Base-by-base conservation (phyloP, 495 filamentous ascomycete genomes). In the Xylaria palmicola region DNA sequence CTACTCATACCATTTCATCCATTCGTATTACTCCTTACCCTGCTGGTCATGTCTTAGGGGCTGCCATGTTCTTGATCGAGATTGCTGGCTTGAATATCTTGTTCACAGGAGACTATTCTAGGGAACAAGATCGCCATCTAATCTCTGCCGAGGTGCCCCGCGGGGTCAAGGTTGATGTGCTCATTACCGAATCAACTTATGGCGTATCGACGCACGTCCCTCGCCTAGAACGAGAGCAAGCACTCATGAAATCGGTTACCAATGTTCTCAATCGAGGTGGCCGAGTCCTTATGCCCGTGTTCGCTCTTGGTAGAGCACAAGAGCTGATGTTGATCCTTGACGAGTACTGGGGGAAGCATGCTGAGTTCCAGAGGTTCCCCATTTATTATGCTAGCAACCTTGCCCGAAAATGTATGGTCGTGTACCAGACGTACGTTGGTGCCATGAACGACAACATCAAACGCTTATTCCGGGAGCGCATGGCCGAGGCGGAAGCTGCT, bases 391-490 rank as follows among this genome's bases (percentile, higher is more conserved):
- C 94, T 50, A 91, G 88, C 62, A 96, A 93, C 69, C 82, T 97
- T 48, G 94, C 94, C 1, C 79, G 93, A 63, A 94, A 96, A 73
- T 98, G 94, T 71, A 98, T 98, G 94, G 84, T 96, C 17, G 92
- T 98, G 6, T 98, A 98, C 69, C 93, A 97, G 73, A 98, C 94
- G 1, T 98, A 97, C 68, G 89, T 97, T 60, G 88, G 90, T 54
- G 90, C 92, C 26, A 98, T 98, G 94, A 98, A 98, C 71, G 93
- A 97, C 71, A 97, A 96, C 66, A 98, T 98, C 75, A 97, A 96
- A 69, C 83, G 89, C 2, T 81, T 94, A 7, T 96, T 95, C 76
- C 81, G 89, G 19, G 88, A 93, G 68, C 84, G 90, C 27, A 90
- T 92, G 86, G 89, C 88, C 4, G 91, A 96, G 73, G 90, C 90